These are phyloP conservation scores for Pythium diclinum DNA, from an alignment of 352 stramenopile species.

Conservation along the genomic window DNA sequence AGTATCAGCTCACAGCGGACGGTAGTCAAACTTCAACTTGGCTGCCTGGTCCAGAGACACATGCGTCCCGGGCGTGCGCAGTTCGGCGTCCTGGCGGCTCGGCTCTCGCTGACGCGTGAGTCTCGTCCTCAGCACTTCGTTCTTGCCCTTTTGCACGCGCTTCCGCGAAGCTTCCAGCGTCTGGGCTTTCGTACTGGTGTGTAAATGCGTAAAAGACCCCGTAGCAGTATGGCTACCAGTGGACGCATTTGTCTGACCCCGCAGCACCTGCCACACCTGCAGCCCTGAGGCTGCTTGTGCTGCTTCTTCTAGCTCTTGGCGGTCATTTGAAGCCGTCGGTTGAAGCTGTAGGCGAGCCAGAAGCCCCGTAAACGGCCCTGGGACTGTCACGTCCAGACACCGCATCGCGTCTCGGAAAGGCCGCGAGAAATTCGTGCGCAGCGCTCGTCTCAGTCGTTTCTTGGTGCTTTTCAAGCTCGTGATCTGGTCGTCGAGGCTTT, in stretches of 20 bases:
- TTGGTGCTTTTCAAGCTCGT: slow-evolving; percentile 15
- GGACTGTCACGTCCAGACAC: slow-evolving; percentile 36
- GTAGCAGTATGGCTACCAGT: slow-evolving; percentile 6
- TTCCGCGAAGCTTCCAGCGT: slow-evolving; percentile 20
- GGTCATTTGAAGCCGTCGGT: background rate
- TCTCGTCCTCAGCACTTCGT: slow-evolving; percentile 34
- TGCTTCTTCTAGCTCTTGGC: background rate
- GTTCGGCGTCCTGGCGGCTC: slow-evolving; percentile 16
- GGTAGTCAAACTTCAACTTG: slow-evolving; percentile 30
- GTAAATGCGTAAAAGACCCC: slow-evolving; percentile 22
- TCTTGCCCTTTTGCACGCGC: slow-evolving; percentile 32
- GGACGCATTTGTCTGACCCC: slow-evolving; percentile 28
- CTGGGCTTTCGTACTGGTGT: slow-evolving; percentile 8
- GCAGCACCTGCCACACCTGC: slow-evolving; percentile 37
- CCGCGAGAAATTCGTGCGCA: slow-evolving; percentile 52
- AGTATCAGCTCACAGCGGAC: background rate
- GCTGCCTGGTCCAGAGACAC: slow-evolving; percentile 24
- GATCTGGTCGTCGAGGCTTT: slow-evolving; percentile 15
- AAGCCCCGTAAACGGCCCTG: slow-evolving; percentile 39
- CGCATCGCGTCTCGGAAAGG: slow-evolving; percentile 56
- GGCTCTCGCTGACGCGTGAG: slow-evolving; percentile 34
- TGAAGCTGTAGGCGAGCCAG: slow-evolving; percentile 33
- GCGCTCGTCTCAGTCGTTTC: slow-evolving; percentile 30
- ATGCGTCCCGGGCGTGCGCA: slow-evolving; percentile 27
- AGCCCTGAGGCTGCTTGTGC: background rate